Base-by-base conservation (phyloP, 805 yeast genomes). In the Kuraishia piskuri region DNA sequence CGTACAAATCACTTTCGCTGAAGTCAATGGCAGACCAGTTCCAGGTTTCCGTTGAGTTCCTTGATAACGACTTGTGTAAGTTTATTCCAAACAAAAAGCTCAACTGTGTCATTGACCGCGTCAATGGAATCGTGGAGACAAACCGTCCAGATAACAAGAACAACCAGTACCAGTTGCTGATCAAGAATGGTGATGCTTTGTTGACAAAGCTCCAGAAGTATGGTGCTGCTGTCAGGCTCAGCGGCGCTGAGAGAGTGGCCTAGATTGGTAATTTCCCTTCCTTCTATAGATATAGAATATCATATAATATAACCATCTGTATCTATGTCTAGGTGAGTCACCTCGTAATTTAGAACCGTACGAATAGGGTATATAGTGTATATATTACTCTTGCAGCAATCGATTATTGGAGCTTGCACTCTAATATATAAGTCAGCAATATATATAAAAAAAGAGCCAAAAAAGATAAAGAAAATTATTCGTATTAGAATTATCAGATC, bases 71-170 rank as follows among this genome's bases (percentile, higher is more conserved):
- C 68, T 75, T 94, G 60, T 82, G 96, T 63, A 87, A 84, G 65
- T 90, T 92, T 66, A 90, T 94, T 61, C 96, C 97, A 44, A 91
- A 85, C 69, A 90, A 91, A 67, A 90, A 90, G 70, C 78, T 94
- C 66, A 92, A 91, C 72, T 94, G 99, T 72, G 91, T 94, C 51
- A 90, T 94, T 64, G 99, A 94, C 68, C 82, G 89, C 65, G 98
- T 94, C 51, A 89, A 90, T 68, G 98, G 96, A 14, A 89, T 94
- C 56, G 88, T 94, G 58, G 95, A 89, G 68, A 94, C 99, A 19
- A 94, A 90, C 70, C 80, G 98, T 60, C 97, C 97, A 1, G 99
- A 94, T 68, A 90, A 87, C 72, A 94, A 94, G 72, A 92, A 94
- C 66, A 87, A 89, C 54, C 98, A 92, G 71, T 94, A 91, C 69